A percentile compares a stretch with the other conserved stretches of the same genome.
These are phyloP conservation scores for Calonectria multiphialidica DNA, from an alignment of 2,329 filamentous ascomycete genomes.

Conservation along the genomic window DNA sequence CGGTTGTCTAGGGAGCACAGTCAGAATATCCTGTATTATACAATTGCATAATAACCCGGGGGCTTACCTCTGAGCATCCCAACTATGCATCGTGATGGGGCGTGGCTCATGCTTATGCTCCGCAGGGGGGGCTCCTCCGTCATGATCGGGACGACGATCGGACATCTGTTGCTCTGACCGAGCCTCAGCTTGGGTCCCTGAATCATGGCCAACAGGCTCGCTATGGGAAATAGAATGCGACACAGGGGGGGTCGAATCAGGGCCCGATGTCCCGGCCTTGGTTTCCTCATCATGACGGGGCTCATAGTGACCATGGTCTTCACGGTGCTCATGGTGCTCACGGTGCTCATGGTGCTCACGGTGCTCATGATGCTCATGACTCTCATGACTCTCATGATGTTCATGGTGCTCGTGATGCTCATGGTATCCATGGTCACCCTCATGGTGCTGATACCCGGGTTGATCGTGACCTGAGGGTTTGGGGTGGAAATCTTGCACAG, in stretches of 20 bases:
- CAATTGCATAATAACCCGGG: neutral
- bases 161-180: conserved; percentile 51
- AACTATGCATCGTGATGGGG: conserved; percentile 51
- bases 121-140: conserved; percentile 29
- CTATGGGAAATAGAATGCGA: conserved; percentile 42
- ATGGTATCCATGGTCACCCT: conserved; percentile 13
- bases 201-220: conserved; percentile 51
- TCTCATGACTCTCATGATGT: neutral
- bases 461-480: conserved; percentile 30
- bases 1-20: conserved; percentile 62
- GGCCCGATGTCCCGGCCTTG: conserved; percentile 29
- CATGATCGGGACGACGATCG: conserved; percentile 30
- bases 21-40: conserved; percentile 18
- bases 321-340: conserved; percentile 29
- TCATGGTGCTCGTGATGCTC: conserved; percentile 10
- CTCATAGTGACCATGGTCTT: conserved; percentile 34
- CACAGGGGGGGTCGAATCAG: conserved; percentile 34
- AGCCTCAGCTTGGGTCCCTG: conserved; percentile 64
- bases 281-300: conserved; percentile 23
- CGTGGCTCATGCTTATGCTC: conserved; percentile 39
- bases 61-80: conserved; percentile 68
- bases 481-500: conserved; percentile 30
- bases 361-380: conserved; percentile 31
- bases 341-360: conserved; percentile 30
- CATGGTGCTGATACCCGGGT: conserved; percentile 21